Percentiles rank a stretch among this genome's conserved stretches.
These are phyloP conservation scores for Pestalotiopsis sp. DNA, from an alignment of 2,329 filamentous ascomycete genomes.

Conservation along the genomic window DNA sequence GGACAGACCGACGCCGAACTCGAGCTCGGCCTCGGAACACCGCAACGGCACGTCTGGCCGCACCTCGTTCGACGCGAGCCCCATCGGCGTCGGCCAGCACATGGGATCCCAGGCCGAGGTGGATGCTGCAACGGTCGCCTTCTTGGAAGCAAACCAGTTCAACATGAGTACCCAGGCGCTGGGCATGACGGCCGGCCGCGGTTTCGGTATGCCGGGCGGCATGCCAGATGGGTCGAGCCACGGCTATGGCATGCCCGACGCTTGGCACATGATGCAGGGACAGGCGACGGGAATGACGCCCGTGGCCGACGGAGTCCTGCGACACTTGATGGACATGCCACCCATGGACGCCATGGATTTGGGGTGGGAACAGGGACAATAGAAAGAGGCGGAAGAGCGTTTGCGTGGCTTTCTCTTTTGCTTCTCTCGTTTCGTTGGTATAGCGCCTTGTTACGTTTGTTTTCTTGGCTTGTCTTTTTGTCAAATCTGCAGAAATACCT, in stretches of 20 bases:
- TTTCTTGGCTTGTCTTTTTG: too few species aligned
- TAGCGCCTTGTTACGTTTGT: too few species aligned
- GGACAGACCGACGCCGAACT: conserved; percentile 60
- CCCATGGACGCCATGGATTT: conserved; percentile 61
- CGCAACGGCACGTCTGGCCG: conserved; percentile 30
- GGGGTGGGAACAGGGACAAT: conserved; percentile 36
- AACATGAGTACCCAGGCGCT: conserved; percentile 27
- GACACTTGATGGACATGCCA: conserved; percentile 56
- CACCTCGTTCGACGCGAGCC: conserved; percentile 53
- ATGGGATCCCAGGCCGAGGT: conserved; percentile 37
- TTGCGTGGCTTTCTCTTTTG: neutral
- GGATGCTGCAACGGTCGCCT: conserved; percentile 35
- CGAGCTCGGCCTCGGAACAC: conserved; percentile 50
- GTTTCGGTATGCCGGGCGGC: conserved; percentile 36
- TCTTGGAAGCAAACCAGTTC: conserved; percentile 43
- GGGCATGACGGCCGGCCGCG: conserved; percentile 33
- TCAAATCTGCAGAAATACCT: too few species aligned
- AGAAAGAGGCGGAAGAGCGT: neutral
- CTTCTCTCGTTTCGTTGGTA: neutral
- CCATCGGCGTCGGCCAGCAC: conserved; percentile 45
- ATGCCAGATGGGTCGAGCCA: conserved; percentile 36
- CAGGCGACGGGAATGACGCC: conserved; percentile 49
- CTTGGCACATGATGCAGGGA: conserved; percentile 44
- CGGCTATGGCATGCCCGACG: conserved; percentile 42
- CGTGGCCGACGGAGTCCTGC: conserved; percentile 54